Conservation (phyloP, 2,329 filamentous ascomycete species). For the Myriosclerotinia scirpicola region DNA sequence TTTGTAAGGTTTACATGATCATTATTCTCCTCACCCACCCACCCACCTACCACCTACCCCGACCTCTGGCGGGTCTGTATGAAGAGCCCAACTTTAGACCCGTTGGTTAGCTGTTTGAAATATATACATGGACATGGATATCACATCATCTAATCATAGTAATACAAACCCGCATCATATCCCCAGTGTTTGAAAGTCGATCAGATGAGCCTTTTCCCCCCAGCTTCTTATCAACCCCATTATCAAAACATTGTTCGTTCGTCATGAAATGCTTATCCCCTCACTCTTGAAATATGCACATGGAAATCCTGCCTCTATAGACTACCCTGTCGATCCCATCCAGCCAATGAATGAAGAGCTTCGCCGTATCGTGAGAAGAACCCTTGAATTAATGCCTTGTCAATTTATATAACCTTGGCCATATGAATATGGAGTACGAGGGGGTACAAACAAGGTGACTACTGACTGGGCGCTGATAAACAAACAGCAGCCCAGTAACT, state of each 20-base stretch:
- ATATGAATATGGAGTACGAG: neutral
- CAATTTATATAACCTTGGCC: neutral
- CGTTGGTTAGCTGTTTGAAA: neutral
- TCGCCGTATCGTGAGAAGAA: neutral
- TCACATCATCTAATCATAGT: neutral
- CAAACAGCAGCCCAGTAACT: neutral
- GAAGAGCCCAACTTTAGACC: too few relatives aligned
- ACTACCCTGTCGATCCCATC: neutral
- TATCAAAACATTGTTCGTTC: neutral
- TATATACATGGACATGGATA: neutral
- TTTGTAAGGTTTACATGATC: too few relatives aligned
- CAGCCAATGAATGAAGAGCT: neutral
- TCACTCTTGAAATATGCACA: neutral
- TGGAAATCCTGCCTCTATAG: neutral
- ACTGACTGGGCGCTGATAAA: neutral
- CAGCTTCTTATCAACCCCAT: too few relatives aligned
- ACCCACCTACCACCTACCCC: too few relatives aligned
- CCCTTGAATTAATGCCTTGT: neutral
- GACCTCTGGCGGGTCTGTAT: too few relatives aligned
- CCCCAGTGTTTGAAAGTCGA: neutral
- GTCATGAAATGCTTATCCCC: neutral
- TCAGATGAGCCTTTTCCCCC: slow-evolving; percentile 9
- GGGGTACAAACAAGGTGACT: neutral
- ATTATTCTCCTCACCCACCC: too few relatives aligned
- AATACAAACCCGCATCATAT: neutral